Base-by-base conservation (phyloP, 2,329 filamentous ascomycete species). In the Monilinia laxa region DNA sequence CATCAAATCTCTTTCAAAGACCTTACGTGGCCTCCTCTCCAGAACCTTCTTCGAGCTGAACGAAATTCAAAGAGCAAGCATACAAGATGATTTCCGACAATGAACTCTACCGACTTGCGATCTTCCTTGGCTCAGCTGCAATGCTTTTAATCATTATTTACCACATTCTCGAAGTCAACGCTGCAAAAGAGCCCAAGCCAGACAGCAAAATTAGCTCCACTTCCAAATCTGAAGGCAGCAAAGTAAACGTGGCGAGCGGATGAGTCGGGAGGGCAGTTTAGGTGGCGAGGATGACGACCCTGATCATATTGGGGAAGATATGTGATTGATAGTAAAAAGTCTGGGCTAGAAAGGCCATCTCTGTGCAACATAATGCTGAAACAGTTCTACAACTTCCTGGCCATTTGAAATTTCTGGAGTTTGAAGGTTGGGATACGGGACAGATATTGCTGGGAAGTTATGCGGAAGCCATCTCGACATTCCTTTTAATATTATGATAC, bases 101-200 rank as follows among this genome's bases (percentile, higher is more conserved):
- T 78, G 89, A 95, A 72, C 89, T 99, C 75, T 97, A 98, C 84
- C 86, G 86, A 70, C 87, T 99, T 40, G 93, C 95, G 78, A 88
- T 98, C 78, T 94, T 97, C 78, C 90, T 99, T 68, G 95, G 95
- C 81, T 90, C 88, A 65, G 86, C 89, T 52, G 88, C 94, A 70
- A 94, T 98, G 91, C 83, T 97, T 55, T 85, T 99, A 69, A 97
- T 98, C 72, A 88, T 99, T 40, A 80, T 96, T 38, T 98, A 99
- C 80, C 93, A 98, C 79, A 98, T 96, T 81, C 88, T 99, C 75
- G 94, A 98, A 78, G 86, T 97, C 81, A 98, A 99, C 77, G 87
- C 92, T n/a, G 83, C 84, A 71, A 84, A 89, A 67, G 79, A 81
- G 35, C 68, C 73, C 28, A 69, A 68, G 47, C 64, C 64, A 52